Evolutionary conservation across 2,329 filamentous ascomycete species (phyloP), one percentile per base, ranked within the genome.

Genomic region (Pyricularia sp.): DNA sequence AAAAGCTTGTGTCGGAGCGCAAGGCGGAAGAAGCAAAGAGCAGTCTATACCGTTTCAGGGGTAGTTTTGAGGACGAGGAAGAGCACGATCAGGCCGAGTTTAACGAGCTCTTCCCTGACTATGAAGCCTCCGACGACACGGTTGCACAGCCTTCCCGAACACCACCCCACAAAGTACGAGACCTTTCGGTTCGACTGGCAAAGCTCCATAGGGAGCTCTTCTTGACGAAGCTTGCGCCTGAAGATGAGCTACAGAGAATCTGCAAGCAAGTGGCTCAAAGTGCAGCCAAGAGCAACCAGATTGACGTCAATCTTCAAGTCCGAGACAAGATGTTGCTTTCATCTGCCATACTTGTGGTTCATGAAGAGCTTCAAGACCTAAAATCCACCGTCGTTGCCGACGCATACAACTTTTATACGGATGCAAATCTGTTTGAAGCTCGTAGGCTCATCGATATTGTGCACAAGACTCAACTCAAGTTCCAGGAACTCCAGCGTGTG

Each of bases 401-500:
- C 23, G 79, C 79, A 4, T 96, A 94, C 81, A 97, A 97, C 79
- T 97, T 99, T 77, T 99, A 99, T 78, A 89, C 86, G 0, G 90
- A 97, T 74, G 78, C 90, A 2, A 96, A 98, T 74, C 80, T 94
- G 14, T 77, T 81, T 1, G 92, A 98, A 79, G 88, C 89, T 11
- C 89, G 90, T 70, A 91, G 88, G 70, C 83, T 97, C 4, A 88
- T 95, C 30, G 79, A 78, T 0, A 80, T 97, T 10, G 83, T 93
- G 12, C 85, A 89, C 73, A 86, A 88, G 67, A 87, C 94, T 64
- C 89, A 91, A 75, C 76, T 81, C 65, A 88, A 91, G 20, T 97
- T 98, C 80, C 83, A 84, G 25, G 85, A 91, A 71, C 87, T 99
- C 12, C 86, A 89, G 76, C 78, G 79, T 9, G 79, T 88, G 0